Conservation (phyloP, 1,284 basidiomycete genomes). For the Waitea zeae region DNA sequence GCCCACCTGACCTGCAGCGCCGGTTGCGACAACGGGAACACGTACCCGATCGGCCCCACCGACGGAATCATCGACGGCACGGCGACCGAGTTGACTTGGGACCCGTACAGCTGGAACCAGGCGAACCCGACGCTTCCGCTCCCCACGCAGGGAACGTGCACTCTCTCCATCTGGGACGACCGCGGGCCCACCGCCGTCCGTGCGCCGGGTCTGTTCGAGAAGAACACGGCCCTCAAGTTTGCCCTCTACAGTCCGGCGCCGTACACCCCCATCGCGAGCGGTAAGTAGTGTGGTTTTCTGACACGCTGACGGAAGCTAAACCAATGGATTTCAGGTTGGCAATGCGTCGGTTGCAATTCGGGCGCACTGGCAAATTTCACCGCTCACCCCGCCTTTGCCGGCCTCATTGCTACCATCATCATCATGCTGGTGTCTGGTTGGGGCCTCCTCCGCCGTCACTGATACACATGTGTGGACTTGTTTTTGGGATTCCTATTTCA, state of each 20-base stretch:
- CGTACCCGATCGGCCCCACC: constrained; percentile 74
- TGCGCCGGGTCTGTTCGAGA: constrained; percentile 47
- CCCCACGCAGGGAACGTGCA: constrained; percentile 51
- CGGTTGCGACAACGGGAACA: constrained; percentile 71
- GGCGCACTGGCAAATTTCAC: constrained; percentile 26
- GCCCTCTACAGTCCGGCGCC: constrained; percentile 71
- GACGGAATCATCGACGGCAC: constrained; percentile 55
- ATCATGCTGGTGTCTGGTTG: constrained; percentile 62
- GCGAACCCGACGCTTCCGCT: constrained; percentile 48
- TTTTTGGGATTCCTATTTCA: no score
- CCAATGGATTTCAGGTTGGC: constrained; percentile 40
- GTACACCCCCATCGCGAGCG: constrained; percentile 58
- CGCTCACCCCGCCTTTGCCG: constrained; percentile 47
- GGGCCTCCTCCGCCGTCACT: constrained; percentile 28
- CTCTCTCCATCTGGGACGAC: constrained; percentile 65
- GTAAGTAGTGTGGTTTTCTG: constrained; percentile 19
- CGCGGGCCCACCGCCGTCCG: constrained; percentile 46
- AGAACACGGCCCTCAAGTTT: constrained; percentile 61
- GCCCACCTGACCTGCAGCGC: constrained; percentile 67
- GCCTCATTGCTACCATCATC: constrained; percentile 47
- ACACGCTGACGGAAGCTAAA: constrained; percentile 3
- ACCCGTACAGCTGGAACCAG: constrained; percentile 62
- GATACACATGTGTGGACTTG: no score
- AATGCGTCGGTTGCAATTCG: constrained; percentile 46
- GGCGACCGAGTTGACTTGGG: constrained; percentile 66